These are phyloP conservation scores for Podila minutissima DNA, from an alignment of 192 early-diverging fungal species.

Conservation along the genomic window DNA sequence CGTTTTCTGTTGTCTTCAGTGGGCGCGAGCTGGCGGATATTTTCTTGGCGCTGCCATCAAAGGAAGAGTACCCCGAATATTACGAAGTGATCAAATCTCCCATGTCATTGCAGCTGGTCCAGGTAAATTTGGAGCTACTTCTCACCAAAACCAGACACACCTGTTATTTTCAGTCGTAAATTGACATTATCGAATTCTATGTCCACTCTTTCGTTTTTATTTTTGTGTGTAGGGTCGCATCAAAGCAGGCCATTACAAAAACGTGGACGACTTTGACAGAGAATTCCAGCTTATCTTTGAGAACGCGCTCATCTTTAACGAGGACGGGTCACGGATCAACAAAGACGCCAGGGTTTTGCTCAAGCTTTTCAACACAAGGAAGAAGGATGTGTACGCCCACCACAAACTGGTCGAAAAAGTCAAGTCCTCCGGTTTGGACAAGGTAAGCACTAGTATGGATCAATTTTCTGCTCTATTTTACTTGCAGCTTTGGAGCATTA, in stretches of 20 bases:
- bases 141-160: background rate
- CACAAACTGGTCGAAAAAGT: constrained; percentile 38
- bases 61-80: constrained; percentile 90
- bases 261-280: constrained; percentile 74
- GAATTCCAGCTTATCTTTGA: constrained; percentile 88
- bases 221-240: constrained; percentile 62
- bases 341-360: constrained; percentile 73
- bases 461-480: too few relatives aligned
- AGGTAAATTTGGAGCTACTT: constrained; percentile 50
- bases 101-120: constrained; percentile 74
- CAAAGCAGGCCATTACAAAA: constrained; percentile 69
- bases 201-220: background rate
- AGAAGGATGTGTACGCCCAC: constrained; percentile 32
- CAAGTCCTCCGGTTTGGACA: constrained; percentile 9
- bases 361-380: constrained; percentile 46
- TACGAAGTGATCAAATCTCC: constrained; percentile 86
- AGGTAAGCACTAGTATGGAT: background rate
- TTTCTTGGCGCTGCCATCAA: constrained; percentile 81
- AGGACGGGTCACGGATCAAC: constrained; percentile 83
- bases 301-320: constrained; percentile 93
- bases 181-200: background rate
- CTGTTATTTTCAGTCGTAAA: too few relatives aligned
- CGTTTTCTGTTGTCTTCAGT: constrained; percentile 20
- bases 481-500: background rate
- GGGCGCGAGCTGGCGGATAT: constrained; percentile 75